Base-by-base conservation (phyloP, 805 yeast species). In the Myxozyma vanderwaltii region DNA sequence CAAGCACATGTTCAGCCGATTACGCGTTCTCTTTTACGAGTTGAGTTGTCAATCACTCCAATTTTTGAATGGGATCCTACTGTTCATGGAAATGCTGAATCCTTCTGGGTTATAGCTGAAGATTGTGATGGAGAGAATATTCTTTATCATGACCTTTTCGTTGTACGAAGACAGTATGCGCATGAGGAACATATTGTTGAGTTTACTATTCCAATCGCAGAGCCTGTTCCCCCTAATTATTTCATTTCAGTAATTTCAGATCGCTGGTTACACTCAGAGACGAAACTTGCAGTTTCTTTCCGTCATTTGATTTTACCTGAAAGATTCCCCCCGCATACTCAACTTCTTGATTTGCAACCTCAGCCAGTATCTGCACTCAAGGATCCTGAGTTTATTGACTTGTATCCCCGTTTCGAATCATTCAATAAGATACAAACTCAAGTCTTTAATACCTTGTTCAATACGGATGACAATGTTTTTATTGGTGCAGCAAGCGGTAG, bases 391-490 rank as follows among this genome's bases (percentile, higher is more conserved):
- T 86, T 83, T 60, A 60, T 68, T 1, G 71, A 74, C 0, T 61
- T 77, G 0, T 86, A 82, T 62, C 61, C 78, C 26, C 71, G 70
- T 0, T 84, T 86, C 64, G 49, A 35, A 2, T 67, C 76, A 0
- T 90, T 91, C 76, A 91, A 91, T 74, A 80, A 78, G 59, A 76
- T 88, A 51, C 96, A 91, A 72, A 81, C 91, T 0, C 92, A 89
- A 65, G 82, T 79, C 0, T 88, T 87, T 71, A 81, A 81, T 6
- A 56, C 84, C 0, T 68, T 89, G 4, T 87, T 82, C 69, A 77
- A 81, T 40, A 75, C 84, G 0, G 80, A 82, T 59, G 86, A 81
- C 2, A 86, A 79, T 61, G 72, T 84, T 0, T 81, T 91, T 59
- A 72, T 90, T 49, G 94, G 95, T 1, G 77, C 85, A 24, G 75